Evolutionary conservation across 345 rosid genomes (phyloP).

Genomic region (Gossypium turneri): DNA sequence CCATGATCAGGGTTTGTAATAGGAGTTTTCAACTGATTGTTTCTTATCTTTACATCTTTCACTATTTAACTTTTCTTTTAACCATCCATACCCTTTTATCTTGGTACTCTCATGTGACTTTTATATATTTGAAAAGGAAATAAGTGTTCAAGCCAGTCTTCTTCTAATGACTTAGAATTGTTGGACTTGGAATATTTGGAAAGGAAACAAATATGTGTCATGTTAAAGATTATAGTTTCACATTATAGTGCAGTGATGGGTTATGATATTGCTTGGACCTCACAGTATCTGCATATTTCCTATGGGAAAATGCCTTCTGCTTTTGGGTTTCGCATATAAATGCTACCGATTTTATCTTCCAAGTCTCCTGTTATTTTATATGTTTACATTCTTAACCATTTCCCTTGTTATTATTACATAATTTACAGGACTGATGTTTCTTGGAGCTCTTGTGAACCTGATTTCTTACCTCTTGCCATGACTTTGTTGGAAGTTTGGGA

Average conservation of each 20-base stretch:
- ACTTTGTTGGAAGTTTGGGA: constrained; percentile 99
- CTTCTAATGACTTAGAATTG: neutral
- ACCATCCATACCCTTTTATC: neutral
- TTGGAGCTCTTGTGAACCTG: constrained; percentile 87
- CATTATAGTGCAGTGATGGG: constrained; percentile 18
- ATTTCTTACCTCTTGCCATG: constrained; percentile 95
- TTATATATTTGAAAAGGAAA: constrained; percentile 19
- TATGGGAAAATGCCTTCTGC: neutral
- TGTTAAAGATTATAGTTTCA: constrained; percentile 10
- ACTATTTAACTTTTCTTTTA: neutral
- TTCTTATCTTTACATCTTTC: neutral
- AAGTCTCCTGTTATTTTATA: constrained; percentile 21
- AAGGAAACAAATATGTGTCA: neutral
- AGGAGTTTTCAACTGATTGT: neutral
- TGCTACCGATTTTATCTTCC: constrained; percentile 4
- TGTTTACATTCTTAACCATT: constrained; percentile 40
- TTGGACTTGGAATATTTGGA: neutral
- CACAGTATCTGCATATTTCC: neutral
- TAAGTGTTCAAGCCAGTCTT: constrained; percentile 18
- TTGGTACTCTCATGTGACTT: constrained; percentile 16
- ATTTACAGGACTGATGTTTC: constrained; percentile 88
- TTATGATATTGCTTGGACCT: constrained; percentile 3
- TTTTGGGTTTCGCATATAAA: neutral
- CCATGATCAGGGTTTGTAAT: neutral
- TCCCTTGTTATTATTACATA: constrained; percentile 46